Evolutionary conservation across 176 grass and related monocot species (phyloP), one percentile per base, ranked within the genome.

Genomic region (Otatea glauca): DNA sequence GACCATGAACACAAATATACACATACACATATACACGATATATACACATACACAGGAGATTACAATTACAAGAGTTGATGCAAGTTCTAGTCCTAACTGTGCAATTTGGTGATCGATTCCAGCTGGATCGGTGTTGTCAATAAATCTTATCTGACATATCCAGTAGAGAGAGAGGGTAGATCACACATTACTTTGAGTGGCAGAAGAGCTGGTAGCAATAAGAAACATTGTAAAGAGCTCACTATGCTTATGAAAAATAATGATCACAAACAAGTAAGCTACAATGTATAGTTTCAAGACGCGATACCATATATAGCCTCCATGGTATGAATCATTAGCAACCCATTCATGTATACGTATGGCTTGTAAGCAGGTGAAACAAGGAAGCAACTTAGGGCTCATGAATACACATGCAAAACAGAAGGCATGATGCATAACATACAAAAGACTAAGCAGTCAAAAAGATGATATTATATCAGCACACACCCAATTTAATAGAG

Each of bases 41-140:
- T n/a, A n/a, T n/a, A n/a, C n/a, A n/a, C n/a, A n/a, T n/a, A n/a
- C n/a, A n/a, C n/a, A n/a, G n/a, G 96, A 99, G 80, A 96, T 96
- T 51, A 99, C 96, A 86, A 99, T 89, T 78, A 99, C 93, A 87
- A 99, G 96, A 77, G 96, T 99, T 76, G 93, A 92, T 77, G 70
- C 83, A 67, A 99, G 89, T 75, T 99, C 96, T 50, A 65, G 70
- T 62, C 96, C 96, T 78, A 99, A 86, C 77, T 99, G 96, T 80
- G 96, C 93, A 92, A 99, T 90, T 99, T 99, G 93, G 81, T 99
- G 93, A 92, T 99, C 93, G 65, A 99, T 99, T 83, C 96, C 96
- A 88, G 91, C 96, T 65, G 96, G 96, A 89, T 99, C 91, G 4
- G 93, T 99, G 88, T 99, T 99, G 88, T 99, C 96, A 89, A 99